Conservation (phyloP, 192 early-diverging fungal genomes). For the Phlyctochytrium bullatum region DNA sequence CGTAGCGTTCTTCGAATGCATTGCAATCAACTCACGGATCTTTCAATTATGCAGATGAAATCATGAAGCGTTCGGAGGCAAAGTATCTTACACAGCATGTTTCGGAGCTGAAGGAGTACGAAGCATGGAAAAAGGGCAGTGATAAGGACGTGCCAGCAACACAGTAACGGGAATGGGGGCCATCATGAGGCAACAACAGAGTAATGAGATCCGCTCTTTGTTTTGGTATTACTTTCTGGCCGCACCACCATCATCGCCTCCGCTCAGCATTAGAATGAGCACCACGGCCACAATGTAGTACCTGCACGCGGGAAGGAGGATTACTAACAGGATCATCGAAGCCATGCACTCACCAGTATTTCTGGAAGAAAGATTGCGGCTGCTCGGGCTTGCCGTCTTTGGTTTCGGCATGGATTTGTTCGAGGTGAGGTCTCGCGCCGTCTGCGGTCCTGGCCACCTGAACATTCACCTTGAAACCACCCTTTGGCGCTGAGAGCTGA, state of each 20-base stretch:
- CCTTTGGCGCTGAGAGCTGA: too few species aligned
- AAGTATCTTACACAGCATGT: neutral
- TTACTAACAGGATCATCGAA: neutral
- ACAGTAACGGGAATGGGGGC: too few species aligned
- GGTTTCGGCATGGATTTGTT: constrained; percentile 25
- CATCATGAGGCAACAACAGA: too few species aligned
- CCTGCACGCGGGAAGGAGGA: constrained; percentile 1
- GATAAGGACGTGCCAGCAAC: too few species aligned
- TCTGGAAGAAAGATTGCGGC: constrained; percentile 22
- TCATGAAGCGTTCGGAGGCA: neutral
- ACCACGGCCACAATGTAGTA: constrained; percentile 23
- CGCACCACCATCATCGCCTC: neutral
- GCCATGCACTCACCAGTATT: constrained; percentile 23
- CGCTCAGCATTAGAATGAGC: constrained; percentile 14
- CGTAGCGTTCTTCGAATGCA: neutral
- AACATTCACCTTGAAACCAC: constrained; percentile 11
- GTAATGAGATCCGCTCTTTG: too few species aligned
- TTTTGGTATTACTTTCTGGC: too few species aligned
- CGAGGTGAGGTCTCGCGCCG: constrained; percentile 25
- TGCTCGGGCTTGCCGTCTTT: constrained; percentile 25
- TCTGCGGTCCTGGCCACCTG: constrained; percentile 3
- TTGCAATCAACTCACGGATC: neutral
- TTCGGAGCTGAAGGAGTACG: neutral
- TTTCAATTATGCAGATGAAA: neutral
- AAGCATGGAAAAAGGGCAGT: neutral